phyloP scores from a whole-genome alignment of 225 moss, liverwort and hornwort species.

The Antitrichia curtipendula region DNA sequence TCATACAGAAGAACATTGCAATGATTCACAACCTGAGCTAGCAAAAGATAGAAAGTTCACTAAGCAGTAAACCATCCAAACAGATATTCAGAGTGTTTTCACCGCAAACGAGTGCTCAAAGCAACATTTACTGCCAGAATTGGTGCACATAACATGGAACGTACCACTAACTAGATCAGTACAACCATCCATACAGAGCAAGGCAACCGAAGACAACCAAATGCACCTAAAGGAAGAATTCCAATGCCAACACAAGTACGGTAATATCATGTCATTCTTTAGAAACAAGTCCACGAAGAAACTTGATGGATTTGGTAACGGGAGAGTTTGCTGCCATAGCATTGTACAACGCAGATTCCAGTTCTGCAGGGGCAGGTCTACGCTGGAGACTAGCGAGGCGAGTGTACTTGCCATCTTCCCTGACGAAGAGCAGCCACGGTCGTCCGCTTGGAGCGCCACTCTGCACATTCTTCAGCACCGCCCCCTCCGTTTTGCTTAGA shows the following conservation, averaged over 20 bases:
- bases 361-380: slow-evolving; percentile 62
- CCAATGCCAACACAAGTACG: neutral
- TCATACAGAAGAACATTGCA: neutral
- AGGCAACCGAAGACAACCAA: neutral
- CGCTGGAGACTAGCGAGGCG: slow-evolving; percentile 52
- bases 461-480: slow-evolving; percentile 57
- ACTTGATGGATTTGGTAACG: slow-evolving; percentile 77
- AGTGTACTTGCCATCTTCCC: slow-evolving; percentile 44
- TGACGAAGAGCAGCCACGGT: slow-evolving; percentile 86
- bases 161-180: neutral
- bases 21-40: neutral
- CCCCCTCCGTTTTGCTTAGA: slow-evolving; percentile 74
- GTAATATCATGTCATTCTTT: slow-evolving; percentile 20
- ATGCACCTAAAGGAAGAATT: neutral
- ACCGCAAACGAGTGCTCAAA: neutral
- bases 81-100: neutral
- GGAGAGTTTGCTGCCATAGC: slow-evolving; percentile 89
- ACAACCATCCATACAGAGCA: neutral
- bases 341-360: slow-evolving; percentile 81
- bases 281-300: slow-evolving; percentile 61
- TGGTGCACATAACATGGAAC: neutral
- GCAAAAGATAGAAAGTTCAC: neutral
- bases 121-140: neutral
- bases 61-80: neutral
- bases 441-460: slow-evolving; percentile 57